Percentiles rank a stretch among this genome's conserved stretches.
These are phyloP conservation scores for Fusarium floridanum DNA, from an alignment of 2,329 filamentous ascomycete genomes.

Conservation along the genomic window DNA sequence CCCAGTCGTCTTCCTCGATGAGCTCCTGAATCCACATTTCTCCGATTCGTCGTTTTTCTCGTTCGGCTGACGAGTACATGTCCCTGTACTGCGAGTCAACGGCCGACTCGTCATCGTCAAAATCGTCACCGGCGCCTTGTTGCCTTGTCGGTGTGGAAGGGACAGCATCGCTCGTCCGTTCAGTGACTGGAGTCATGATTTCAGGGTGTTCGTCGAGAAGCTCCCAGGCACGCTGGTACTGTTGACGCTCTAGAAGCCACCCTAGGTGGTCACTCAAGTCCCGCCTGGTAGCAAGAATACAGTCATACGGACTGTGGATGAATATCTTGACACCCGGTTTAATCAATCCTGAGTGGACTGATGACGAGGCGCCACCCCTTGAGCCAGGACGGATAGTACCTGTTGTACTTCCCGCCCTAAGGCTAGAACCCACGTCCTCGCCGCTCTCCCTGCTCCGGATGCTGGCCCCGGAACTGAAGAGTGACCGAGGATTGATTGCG, in stretches of 20 bases:
- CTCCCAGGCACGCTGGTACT: constrained; percentile 89
- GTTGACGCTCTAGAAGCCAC: constrained; percentile 86
- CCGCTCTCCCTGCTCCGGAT: constrained; percentile 73
- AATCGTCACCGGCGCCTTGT: constrained; percentile 66
- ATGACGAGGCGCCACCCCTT: constrained; percentile 46
- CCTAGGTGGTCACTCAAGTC: constrained; percentile 86
- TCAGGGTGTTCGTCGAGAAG: constrained; percentile 91
- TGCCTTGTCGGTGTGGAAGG: constrained; percentile 59
- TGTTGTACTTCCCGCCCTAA: constrained; percentile 55
- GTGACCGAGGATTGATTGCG: constrained; percentile 85
- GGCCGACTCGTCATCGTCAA: constrained; percentile 76
- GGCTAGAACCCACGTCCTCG: constrained; percentile 66
- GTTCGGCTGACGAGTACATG: constrained; percentile 77
- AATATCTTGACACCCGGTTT: constrained; percentile 80
- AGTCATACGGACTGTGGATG: constrained; percentile 96
- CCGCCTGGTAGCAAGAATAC: constrained; percentile 89
- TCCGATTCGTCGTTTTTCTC: constrained; percentile 90
- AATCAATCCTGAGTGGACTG: constrained; percentile 66
- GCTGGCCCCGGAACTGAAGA: constrained; percentile 90
- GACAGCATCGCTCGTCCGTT: constrained; percentile 55
- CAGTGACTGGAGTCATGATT: constrained; percentile 61
- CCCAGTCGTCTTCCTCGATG: constrained; percentile 81
- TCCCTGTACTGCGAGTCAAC: constrained; percentile 70
- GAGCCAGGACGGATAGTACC: constrained; percentile 48
- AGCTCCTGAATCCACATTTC: constrained; percentile 94